Percentiles rank a stretch among this genome's conserved stretches.
Conservation (phyloP, 176 grass and related monocot species). For the Cocos nucifera region DNA sequence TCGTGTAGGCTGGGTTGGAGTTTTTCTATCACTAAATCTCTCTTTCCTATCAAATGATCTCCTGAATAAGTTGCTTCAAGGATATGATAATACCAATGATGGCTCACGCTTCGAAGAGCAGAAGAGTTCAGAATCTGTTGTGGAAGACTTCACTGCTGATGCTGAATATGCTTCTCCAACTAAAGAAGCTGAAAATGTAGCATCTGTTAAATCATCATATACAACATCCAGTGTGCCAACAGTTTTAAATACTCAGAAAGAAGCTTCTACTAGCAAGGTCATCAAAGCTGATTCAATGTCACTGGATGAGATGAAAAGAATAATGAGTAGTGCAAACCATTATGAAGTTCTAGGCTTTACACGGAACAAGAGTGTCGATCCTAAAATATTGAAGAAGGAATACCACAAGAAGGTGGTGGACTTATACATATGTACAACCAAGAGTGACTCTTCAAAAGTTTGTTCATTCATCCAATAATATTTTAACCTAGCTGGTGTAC, state of each 20-base stretch:
- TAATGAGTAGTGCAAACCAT: constrained; percentile 68
- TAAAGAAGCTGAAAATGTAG: constrained; percentile 51
- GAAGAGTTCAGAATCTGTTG: constrained; percentile 60
- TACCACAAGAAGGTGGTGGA: constrained; percentile 69
- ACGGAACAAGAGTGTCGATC: constrained; percentile 40
- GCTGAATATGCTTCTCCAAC: constrained; percentile 54
- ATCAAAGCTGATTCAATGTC: constrained; percentile 57
- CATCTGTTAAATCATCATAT: constrained; percentile 51
- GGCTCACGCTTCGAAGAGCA: constrained; percentile 35
- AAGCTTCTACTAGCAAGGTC: constrained; percentile 63
- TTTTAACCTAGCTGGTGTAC: constrained; percentile 12
- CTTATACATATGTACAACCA: not conserved
- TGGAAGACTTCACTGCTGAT: constrained; percentile 48
- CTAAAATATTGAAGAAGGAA: constrained; percentile 48
- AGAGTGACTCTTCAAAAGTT: no score
- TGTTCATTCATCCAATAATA: no score
- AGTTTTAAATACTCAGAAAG: constrained; percentile 52
- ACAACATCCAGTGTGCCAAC: constrained; percentile 46
- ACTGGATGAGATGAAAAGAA: constrained; percentile 90
- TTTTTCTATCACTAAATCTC: constrained; percentile 74
- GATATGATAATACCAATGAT: constrained; percentile 37
- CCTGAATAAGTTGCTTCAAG: constrained; percentile 74
- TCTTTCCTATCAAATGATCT: constrained; percentile 93
- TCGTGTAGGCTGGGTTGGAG: constrained; percentile 68
- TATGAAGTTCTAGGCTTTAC: constrained; percentile 78